phyloP scores from a whole-genome alignment of 495 filamentous ascomycete genomes.

The Ascodesmis nigricans region DNA sequence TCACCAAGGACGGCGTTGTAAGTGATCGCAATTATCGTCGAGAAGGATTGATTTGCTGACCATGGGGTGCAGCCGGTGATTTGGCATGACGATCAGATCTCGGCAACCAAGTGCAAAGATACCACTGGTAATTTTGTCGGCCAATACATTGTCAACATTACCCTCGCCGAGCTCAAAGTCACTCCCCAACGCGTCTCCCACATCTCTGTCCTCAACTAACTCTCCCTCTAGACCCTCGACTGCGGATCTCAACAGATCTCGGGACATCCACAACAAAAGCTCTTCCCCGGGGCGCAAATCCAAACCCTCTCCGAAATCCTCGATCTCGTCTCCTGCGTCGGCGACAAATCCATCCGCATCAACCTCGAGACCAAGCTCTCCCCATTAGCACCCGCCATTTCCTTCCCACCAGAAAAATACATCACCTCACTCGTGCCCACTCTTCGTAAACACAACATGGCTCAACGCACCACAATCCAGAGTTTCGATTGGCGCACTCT shows the following conservation, averaged over 20 bases:
- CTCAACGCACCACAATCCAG: slow-evolving; percentile 18
- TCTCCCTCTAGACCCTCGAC: slow-evolving; percentile 16
- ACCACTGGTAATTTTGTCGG: slow-evolving; percentile 19
- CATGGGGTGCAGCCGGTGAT: slow-evolving; percentile 15
- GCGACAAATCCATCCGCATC: slow-evolving; percentile 18
- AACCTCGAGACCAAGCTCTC: slow-evolving; percentile 22
- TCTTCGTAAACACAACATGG: slow-evolving; percentile 14
- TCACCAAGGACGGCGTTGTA: slow-evolving; percentile 22
- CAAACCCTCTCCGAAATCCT: slow-evolving; percentile 21
- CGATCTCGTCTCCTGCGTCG: slow-evolving; percentile 20
- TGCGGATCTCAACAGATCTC: slow-evolving; percentile 18
- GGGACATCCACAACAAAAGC: slow-evolving; percentile 15
- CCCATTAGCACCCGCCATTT: slow-evolving; percentile 17
- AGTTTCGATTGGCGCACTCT: slow-evolving; percentile 23
- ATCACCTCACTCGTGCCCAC: slow-evolving; percentile 19
- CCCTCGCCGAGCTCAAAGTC: slow-evolving; percentile 22
- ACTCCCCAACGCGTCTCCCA: too few relatives aligned
- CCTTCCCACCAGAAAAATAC: slow-evolving; percentile 15
- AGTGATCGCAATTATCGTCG: too few relatives aligned
- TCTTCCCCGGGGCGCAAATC: slow-evolving; percentile 20
- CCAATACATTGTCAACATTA: slow-evolving; percentile 21
- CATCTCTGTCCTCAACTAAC: too few relatives aligned
- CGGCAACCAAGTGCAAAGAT: slow-evolving; percentile 17
- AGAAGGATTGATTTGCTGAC: too few relatives aligned
- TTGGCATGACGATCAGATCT: slow-evolving; percentile 22